Evolutionary conservation across 257 asterid species (phyloP), one percentile per base, ranked within the genome.

Genomic region (Solanum bulbocastanum): DNA sequence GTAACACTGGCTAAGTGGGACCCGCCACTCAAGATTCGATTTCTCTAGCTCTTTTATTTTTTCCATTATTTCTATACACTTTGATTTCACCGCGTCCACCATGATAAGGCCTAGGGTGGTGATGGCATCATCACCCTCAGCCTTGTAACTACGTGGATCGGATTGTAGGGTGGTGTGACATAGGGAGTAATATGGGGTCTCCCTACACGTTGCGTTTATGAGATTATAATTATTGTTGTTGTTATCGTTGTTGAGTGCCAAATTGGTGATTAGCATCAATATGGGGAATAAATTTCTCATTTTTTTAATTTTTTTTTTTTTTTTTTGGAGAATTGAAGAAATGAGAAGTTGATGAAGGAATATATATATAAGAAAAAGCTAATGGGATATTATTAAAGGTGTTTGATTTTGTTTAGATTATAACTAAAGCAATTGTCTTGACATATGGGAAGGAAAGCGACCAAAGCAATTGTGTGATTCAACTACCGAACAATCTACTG

Each of bases 131-230:
- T 78, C 46, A 86, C 89, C 84, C 4, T 93, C 87, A 62, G 56
- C 25, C 89, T 89, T 73, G 88, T 39, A 5, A 39, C 88, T 90
- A 35, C 62, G 58, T 0, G 93, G 94, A 44, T 75, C 83, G 15
- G 87, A 91, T 23, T 27, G 83, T 74, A 93, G 89, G 62, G 90
- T 90, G 84, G 91, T 39, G 88, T 89, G 9, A 88, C 94, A 93
- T 69, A 93, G 91, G 2, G 88, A 85, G 91, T 91, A 93, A 42
- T 93, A 88, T 1, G 92, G 91, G 58, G 94, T 92, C 75, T 78
- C 83, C 81, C 6, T 83, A 89, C 96, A 93, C 0, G 91, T 87
- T 65, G 88, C 46, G 1, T 8, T 5, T 25, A 86, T 73, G 39
- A 86, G 14, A 62, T 39, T 33, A 33, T 86, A 46, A 1, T 85